Percentiles rank a stretch among this genome's conserved stretches.
These are phyloP conservation scores for Teunomyces kruisii DNA, from an alignment of 805 yeast species.

Conservation along the genomic window DNA sequence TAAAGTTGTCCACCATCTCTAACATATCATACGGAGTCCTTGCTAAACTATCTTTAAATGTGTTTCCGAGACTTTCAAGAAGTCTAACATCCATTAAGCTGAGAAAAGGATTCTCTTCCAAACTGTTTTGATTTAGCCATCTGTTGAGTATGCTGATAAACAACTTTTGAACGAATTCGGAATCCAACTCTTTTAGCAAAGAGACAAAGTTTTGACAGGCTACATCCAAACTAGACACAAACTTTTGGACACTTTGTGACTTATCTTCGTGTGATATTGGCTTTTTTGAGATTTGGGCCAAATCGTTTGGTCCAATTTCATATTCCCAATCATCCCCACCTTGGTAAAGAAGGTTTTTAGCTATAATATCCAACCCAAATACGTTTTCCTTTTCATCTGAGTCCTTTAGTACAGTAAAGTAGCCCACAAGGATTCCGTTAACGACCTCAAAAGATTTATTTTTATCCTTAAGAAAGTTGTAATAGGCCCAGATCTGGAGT, in stretches of 20 bases:
- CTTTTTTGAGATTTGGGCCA: conserved; percentile 27
- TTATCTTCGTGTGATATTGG: conserved; percentile 7
- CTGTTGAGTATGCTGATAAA: conserved; percentile 55
- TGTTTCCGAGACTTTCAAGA: conserved; percentile 58
- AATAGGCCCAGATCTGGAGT: conserved; percentile 45
- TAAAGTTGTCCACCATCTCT: conserved; percentile 31
- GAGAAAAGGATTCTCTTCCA: conserved; percentile 48
- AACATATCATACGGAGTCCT: conserved; percentile 59
- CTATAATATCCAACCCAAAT: conserved; percentile 28
- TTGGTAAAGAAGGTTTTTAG: conserved; percentile 32
- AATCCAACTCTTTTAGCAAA: conserved; percentile 51
- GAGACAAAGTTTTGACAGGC: conserved; percentile 29
- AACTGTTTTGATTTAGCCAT: conserved; percentile 48
- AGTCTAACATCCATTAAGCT: conserved; percentile 61
- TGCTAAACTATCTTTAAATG: conserved; percentile 56
- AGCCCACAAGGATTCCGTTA: conserved; percentile 38
- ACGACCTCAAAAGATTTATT: conserved; percentile 35
- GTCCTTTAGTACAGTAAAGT: conserved; percentile 25
- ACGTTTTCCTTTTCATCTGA: conserved; percentile 15
- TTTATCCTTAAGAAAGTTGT: conserved; percentile 30
- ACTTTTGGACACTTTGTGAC: conserved; percentile 27
- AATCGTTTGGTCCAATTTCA: conserved; percentile 40
- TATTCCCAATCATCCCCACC: conserved; percentile 40
- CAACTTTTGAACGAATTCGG: conserved; percentile 41
- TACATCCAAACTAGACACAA: conserved; percentile 28